These are phyloP conservation scores for Crithidia expoeki DNA, from an alignment of 208 protist species.

Conservation along the genomic window DNA sequence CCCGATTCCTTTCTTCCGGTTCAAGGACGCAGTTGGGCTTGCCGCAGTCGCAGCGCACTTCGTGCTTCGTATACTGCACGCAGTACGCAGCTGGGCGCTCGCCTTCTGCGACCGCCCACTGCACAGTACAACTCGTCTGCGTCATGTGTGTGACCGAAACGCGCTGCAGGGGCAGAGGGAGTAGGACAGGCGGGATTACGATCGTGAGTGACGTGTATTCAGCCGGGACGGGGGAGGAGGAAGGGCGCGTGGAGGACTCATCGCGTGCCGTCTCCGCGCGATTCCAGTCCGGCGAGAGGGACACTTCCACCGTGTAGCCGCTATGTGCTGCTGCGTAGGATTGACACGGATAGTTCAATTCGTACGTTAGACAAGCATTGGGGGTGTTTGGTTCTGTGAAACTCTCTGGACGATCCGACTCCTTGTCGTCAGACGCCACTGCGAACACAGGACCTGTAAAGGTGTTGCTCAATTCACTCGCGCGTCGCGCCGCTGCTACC, in stretches of 20 bases:
- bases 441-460: neutral
- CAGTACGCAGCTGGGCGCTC: slow-evolving; percentile 13
- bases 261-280: neutral
- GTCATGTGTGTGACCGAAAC: neutral
- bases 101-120: slow-evolving; percentile 5
- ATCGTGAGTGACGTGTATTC: slow-evolving; percentile 6
- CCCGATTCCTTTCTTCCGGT: neutral
- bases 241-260: neutral
- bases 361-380: slow-evolving; percentile 14
- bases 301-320: slow-evolving; percentile 15
- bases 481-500: neutral
- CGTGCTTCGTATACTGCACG: neutral
- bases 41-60: neutral
- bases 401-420: neutral
- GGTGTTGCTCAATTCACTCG: neutral
- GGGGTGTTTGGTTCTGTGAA: neutral
- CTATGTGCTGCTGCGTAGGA: slow-evolving; percentile 9
- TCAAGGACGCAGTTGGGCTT: neutral
- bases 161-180: slow-evolving; percentile 10
- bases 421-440: neutral
- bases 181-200: slow-evolving; percentile 1
- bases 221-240: neutral
- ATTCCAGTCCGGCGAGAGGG: slow-evolving; percentile 6
- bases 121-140: neutral
- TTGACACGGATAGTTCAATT: slow-evolving; percentile 1